Base-by-base conservation (phyloP, 495 filamentous ascomycete genomes). In the Hyaloscypha variabilis region DNA sequence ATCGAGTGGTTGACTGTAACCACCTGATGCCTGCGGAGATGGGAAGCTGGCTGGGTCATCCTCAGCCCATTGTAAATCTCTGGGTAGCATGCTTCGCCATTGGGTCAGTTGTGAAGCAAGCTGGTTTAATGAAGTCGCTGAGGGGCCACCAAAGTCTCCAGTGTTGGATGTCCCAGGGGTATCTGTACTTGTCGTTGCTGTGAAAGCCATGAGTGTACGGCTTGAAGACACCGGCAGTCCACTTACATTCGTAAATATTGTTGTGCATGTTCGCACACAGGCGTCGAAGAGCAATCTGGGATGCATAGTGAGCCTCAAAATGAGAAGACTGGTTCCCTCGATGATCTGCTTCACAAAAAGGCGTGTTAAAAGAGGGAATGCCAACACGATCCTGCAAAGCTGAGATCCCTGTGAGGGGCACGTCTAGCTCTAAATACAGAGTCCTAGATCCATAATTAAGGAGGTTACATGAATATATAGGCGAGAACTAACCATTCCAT, bases 281-380 rank as follows among this genome's bases (percentile, higher is more conserved):
- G 5, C 80, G 75, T n/a, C 84, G 77, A 31, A 88, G 76, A 6
- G 84, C 83, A 60, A 87, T 81, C 65, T 86, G 83, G 0, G 85
- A 84, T 4, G 82, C 78, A 69, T 85, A 86, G 56, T 86, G 79
- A 62, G 84, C 81, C 59, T 83, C 80, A 59, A 82, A 84, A 60
- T 84, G 82, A 8, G 76, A 78, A 25, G 78, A 73, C 58, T 83
- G 78, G 62, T 80, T 79, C n/a, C 77, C 79, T 11, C 77, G 65
- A 61, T 82, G 76, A 65, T 83, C 79, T 17, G 79, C 79, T 30
- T 82, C 74, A 26, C 70, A 79, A 61, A 76, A 82, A 2, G 75
- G 74, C 2, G 42, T 34, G 63, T 76, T 79, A 65, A 85, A 85
- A 62, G 76, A 78, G 3, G 85, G 85, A 24, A 87, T 73, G 23